Conservation (phyloP, 1,139 yeast genomes). For the Pichia sp. region DNA sequence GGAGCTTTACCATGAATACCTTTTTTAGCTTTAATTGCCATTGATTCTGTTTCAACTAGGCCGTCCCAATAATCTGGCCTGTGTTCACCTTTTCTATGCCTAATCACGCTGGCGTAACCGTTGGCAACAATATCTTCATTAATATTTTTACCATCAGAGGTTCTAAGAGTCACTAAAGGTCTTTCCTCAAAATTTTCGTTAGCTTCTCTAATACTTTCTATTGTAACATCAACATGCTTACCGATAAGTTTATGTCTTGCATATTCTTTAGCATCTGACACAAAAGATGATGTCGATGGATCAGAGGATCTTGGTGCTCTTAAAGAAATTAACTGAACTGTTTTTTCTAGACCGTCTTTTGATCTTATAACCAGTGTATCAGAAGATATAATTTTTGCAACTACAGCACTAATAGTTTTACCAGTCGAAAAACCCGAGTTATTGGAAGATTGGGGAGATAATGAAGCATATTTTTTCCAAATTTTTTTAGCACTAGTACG, state of each 20-base stretch:
- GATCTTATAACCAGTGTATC: constrained; percentile 58
- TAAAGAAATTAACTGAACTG: constrained; percentile 69
- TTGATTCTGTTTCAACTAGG: constrained; percentile 62
- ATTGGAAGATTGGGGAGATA: constrained; percentile 17
- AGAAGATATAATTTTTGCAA: constrained; percentile 57
- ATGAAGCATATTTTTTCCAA: constrained; percentile 41
- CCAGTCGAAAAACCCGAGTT: constrained; percentile 34
- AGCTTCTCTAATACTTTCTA: constrained; percentile 64
- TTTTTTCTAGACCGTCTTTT: constrained; percentile 42
- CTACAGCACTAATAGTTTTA: constrained; percentile 45
- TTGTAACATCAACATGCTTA: constrained; percentile 50
- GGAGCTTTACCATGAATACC: constrained; percentile 62
- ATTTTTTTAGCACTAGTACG: constrained; percentile 55
- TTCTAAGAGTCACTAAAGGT: constrained; percentile 51
- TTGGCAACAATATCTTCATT: constrained; percentile 54
- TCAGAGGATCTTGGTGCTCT: constrained; percentile 69
- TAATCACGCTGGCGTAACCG: constrained; percentile 75
- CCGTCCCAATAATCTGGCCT: constrained; percentile 75
- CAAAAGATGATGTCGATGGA: constrained; percentile 50
- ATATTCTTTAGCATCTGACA: constrained; percentile 63
- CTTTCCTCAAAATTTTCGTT: constrained; percentile 60
- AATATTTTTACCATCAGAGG: constrained; percentile 47
- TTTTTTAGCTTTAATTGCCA: constrained; percentile 47
- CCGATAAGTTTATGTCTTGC: constrained; percentile 66
- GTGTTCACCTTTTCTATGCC: constrained; percentile 69